These are phyloP conservation scores for Syncephalis plumigaleata DNA, from an alignment of 371 early-diverging fungal genomes.

Conservation along the genomic window DNA sequence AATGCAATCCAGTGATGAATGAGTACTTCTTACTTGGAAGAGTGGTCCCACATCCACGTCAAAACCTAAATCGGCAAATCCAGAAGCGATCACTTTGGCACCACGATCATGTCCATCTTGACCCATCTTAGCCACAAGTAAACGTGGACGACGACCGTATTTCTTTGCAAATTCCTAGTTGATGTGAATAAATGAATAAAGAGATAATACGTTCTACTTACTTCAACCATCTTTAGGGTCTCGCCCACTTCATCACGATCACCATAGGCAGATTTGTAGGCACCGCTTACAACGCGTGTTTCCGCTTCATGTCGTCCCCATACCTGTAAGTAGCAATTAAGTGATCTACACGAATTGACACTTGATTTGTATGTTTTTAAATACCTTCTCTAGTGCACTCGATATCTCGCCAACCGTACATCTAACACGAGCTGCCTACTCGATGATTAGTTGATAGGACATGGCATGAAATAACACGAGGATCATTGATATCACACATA, in stretches of 20 bases:
- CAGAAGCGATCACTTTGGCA: constrained; percentile 75
- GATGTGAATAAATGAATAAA: not conserved
- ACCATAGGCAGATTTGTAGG: constrained; percentile 66
- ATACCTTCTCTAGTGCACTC: constrained; percentile 46
- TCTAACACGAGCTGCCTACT: constrained; percentile 50
- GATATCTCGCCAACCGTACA: constrained; percentile 79
- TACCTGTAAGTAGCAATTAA: constrained; percentile 9
- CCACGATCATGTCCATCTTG: constrained; percentile 86
- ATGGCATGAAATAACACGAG: not conserved
- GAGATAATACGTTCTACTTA: constrained; percentile 18
- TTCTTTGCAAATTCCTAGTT: constrained; percentile 2
- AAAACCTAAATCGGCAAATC: constrained; percentile 74
- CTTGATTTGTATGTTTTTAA: constrained; percentile 4
- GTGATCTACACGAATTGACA: not conserved
- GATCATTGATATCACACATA: too few relatives aligned
- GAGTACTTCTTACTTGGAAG: too few relatives aligned
- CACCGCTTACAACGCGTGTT: constrained; percentile 59
- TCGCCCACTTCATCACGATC: constrained; percentile 34
- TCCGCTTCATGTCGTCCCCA: constrained; percentile 66
- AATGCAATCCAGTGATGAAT: constrained; percentile 6
- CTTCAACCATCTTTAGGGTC: constrained; percentile 39
- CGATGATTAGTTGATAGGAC: constrained; percentile 12
- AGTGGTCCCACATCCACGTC: constrained; percentile 81
- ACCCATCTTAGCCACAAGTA: constrained; percentile 77
- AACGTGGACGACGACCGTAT: constrained; percentile 63